Base-by-base conservation (phyloP, 371 early-diverging fungal genomes). In the Quaeritorhiza haematococci region DNA sequence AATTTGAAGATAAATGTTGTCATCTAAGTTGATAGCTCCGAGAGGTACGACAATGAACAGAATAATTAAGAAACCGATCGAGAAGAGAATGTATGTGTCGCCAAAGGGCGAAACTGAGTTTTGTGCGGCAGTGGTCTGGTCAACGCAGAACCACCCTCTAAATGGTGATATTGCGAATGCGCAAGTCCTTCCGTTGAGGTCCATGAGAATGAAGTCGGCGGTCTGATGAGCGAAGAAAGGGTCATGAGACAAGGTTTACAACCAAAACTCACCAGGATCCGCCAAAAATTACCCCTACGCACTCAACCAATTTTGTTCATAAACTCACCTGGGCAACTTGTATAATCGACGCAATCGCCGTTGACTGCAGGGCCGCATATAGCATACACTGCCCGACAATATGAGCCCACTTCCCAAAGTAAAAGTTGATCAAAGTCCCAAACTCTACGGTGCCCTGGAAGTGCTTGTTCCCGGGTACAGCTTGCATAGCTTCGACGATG, bases 401-500 rank as follows among this genome's bases (percentile, higher is more conserved):
- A 48, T 68, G 68, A 8, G 68, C 58, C 50, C 28, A 47, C 23
- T 45, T 45, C n/a, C 61, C 59, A 43, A 61, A 61, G 28, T 64
- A 65, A 35, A 61, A 61, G 44, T 66, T 63, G 46, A 68, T 61
- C 23, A 68, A 50, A 3, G 68, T 68, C 15, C 47, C 58, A 47
- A 60, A 67, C 52, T 68, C 68, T 33, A 64, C 66, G 5, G 65
- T 71, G 3, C 63, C 63, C 56, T 64, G 59, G 32, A 69, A 73
- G 34, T 74, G 72, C 30, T 81, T 79, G 69, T 87, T 87, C 28
- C 87, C 89, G 13, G 82, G 80, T 34, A 87, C 80, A 44, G 74
- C 77, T 28, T 85, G 84, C 75, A 89, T 77, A 3, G 85, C 84
- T 60, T 89, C 87, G 44, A 85, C 81, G 30, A 87, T 76, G 59